Base-by-base conservation (phyloP, 148 eudicot species). In the Vaccinium vitisidaea region DNA sequence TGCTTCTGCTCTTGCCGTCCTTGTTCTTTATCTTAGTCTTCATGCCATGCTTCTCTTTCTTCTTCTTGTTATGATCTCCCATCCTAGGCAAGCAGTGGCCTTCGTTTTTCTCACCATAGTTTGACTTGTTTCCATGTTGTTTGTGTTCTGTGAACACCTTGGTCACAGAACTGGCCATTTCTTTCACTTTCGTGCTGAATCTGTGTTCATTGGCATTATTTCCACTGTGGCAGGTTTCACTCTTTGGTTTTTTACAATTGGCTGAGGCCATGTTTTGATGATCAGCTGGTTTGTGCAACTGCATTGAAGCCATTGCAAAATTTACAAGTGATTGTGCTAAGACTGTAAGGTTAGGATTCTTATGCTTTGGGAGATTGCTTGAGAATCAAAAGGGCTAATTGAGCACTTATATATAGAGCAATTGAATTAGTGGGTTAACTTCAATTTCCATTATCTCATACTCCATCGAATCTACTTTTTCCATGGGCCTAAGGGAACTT, bases 221-320 rank as follows among this genome's bases (percentile, higher is more conserved):
- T 56, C 73, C 83, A 8, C 52, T 74, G 11, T 55, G 50, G 80
- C 84, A 52, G 46, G 80, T 56, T 74, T 85, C 85, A 23, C 58
- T 36, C n/a, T 8, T 7, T 39, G 77, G 77, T 6, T 73, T 39
- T 46, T 5, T 5, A 32, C 0, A 39, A 30, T 32, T 2, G 77
- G 77, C 16, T 1, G 43, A 1, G 18, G 75, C 46, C 8, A 15
- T 70, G 8, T 65, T 30, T 12, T 27, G 70, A 65, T 70, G 11
- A 32, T 6, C 54, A 56, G 81, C 46, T 50, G 90, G 88, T 81
- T 89, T 92, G 43, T 90, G 89, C 32, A 78, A 65, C 69, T 90
- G 89, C 71, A 65, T 23, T 69, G 90, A 84, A 58, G 89, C 91
- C 92, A 92, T 92, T 83, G 76, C 8, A 1, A 43, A 43, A 23